A percentile compares a stretch with the other conserved stretches of the same genome.
Conservation (phyloP, 306 rosid species). For the Macrotyloma uniflorum region DNA sequence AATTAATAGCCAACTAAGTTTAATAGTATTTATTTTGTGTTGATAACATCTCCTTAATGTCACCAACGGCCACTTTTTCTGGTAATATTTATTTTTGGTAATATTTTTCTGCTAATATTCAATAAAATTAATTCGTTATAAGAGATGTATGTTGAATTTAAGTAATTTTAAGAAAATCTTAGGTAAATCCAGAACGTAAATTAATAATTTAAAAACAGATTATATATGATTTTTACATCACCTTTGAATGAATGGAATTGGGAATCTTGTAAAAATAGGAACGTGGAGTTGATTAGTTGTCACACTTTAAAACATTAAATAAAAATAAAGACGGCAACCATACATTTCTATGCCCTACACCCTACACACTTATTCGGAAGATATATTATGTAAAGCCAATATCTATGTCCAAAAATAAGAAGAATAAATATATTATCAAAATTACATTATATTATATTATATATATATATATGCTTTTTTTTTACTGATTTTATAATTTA, state of each 20-base stretch:
- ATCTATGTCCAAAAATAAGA: not conserved
- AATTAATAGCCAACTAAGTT: not conserved
- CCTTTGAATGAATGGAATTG: conserved; percentile 16
- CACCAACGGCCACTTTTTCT: not conserved
- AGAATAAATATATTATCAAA: not conserved
- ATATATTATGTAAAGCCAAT: not conserved
- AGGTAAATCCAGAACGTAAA: not conserved
- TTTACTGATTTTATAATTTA: not conserved
- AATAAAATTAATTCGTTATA: not conserved
- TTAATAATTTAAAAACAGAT: not conserved
- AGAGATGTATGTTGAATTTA: not conserved
- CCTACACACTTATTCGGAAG: not conserved
- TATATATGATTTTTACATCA: not conserved
- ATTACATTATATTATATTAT: no score
- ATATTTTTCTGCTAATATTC: no score
- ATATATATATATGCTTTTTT: no score
- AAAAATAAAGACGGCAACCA: not conserved
- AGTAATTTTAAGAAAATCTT: not conserved
- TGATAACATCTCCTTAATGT: not conserved
- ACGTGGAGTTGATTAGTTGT: conserved; percentile 27
- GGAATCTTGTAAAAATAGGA: conserved; percentile 23
- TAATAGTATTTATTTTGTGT: not conserved
- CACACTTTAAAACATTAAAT: not conserved
- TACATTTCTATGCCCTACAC: not conserved
- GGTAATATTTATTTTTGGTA: not conserved